Conservation (phyloP, 2,329 filamentous ascomycete genomes). For the Stagonosporopsis rhizophila region DNA sequence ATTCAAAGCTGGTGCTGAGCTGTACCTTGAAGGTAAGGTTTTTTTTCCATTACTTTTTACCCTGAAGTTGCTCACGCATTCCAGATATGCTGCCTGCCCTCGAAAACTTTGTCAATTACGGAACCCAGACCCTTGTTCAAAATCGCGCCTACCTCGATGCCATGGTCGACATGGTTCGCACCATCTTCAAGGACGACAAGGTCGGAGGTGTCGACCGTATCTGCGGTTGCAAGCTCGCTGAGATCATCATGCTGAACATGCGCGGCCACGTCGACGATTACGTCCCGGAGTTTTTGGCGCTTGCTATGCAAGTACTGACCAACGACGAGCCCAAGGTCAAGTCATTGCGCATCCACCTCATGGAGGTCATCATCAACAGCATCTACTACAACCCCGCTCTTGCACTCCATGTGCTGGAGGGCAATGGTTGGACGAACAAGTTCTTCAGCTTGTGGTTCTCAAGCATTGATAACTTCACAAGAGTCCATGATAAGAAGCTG, state of each 20-base stretch:
- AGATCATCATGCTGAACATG: conserved; percentile 96
- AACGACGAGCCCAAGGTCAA: conserved; percentile 83
- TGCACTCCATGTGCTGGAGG: conserved; percentile 85
- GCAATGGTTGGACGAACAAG: conserved; percentile 94
- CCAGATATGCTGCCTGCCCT: conserved; percentile 94
- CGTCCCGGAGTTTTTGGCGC: conserved; percentile 84
- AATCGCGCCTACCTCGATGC: conserved; percentile 88
- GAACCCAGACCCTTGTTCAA: conserved; percentile 77
- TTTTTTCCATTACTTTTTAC: not conserved
- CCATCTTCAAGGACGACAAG: conserved; percentile 92
- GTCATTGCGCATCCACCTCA: conserved; percentile 92
- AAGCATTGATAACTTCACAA: conserved; percentile 88
- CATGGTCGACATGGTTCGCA: conserved; percentile 90
- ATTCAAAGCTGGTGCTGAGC: conserved; percentile 95
- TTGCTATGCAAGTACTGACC: conserved; percentile 84
- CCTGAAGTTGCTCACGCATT: conserved; percentile 15
- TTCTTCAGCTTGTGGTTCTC: conserved; percentile 99
- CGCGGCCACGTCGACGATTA: conserved; percentile 87
- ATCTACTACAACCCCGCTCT: conserved; percentile 96
- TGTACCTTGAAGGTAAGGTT: conserved; percentile 77
- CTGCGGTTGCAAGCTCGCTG: conserved; percentile 95
- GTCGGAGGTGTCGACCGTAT: conserved; percentile 94
- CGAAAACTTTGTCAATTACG: conserved; percentile 97
- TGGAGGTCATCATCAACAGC: conserved; percentile 98
- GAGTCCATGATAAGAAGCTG: conserved; percentile 98